Evolutionary conservation across 495 filamentous ascomycete genomes (phyloP), one percentile per base, ranked within the genome.

Genomic region (Aspergillus avenaceus): DNA sequence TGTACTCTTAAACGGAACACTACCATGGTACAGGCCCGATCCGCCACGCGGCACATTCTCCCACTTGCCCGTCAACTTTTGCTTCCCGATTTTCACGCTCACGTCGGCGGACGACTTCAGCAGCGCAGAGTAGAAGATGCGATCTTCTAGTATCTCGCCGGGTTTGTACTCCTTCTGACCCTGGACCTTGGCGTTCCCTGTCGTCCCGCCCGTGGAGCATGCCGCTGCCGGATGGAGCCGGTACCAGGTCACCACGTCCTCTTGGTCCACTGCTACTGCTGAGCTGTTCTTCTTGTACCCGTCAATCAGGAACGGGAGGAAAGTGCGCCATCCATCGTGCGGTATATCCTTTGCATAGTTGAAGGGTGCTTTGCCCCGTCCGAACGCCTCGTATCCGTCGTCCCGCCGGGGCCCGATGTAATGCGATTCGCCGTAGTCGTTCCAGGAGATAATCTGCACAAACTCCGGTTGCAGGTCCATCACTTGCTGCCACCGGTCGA

Each of bases 341-440:
- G 74, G 70, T 60, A 73, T 74, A 41, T 62, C 49, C 21, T 56
- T 24, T 40, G 78, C 70, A 44, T 84, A 83, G 13, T 62, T 53
- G 8, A 70, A 65, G 2, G 76, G 75, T 0, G 72, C 76, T 12
- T 54, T 38, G 1, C 79, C 72, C 4, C 79, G 73, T 4, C 75
- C 69, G 3, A 65, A 63, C 0, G 61, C 28, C 13, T 66, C 56
- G 8, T 75, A 68, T 1, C 41, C 22, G 7, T 46, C 23, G 4
- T 63, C 49, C 25, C 71, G 58, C 19, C 78, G 69, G 5, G 75
- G 75, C 34, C 78, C 80, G 49, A 88, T 80, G 57, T 88, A 85
- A 68, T 84, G 83, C 4, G 80, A 82, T 61, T 88, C 84, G 41
- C 83, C 84, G 46, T 75, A 87, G 64, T 87, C 84, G 48, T 87